Conservation (phyloP, 1,139 yeast species). For the Arxiozyma bovina region DNA sequence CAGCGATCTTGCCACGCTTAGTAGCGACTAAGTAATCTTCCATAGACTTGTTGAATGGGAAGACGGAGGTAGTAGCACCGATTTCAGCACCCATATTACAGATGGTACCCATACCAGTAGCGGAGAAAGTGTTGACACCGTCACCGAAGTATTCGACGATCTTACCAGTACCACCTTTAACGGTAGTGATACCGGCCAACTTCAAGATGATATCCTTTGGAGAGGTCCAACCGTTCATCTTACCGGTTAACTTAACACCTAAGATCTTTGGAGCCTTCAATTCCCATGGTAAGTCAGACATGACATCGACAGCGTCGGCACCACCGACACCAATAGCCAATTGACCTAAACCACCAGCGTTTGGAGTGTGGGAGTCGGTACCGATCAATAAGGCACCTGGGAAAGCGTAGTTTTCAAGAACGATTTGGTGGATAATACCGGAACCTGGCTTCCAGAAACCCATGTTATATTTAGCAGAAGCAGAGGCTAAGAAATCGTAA, state of each 20-base stretch:
- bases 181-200: slow-evolving; percentile 95
- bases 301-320: slow-evolving; percentile 98
- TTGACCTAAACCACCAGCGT: slow-evolving; percentile 99
- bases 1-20: slow-evolving; percentile 72
- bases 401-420: slow-evolving; percentile 93
- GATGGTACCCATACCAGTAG: slow-evolving; percentile 99
- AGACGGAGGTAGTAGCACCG: slow-evolving; percentile 97
- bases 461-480: slow-evolving; percentile 95
- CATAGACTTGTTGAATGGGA: slow-evolving; percentile 95
- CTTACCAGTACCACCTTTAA: slow-evolving; percentile 98
- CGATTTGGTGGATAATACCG: slow-evolving; percentile 97
- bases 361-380: slow-evolving; percentile 98
- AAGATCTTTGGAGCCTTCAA: slow-evolving; percentile 95
- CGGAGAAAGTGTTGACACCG: slow-evolving; percentile 91
- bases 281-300: slow-evolving; percentile 96
- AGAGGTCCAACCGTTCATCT: slow-evolving; percentile 95
- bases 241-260: slow-evolving; percentile 95
- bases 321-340: slow-evolving; percentile 99
- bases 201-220: slow-evolving; percentile 96
- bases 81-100: slow-evolving; percentile 99
- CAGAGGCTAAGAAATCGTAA: slow-evolving; percentile 85
- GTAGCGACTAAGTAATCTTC: slow-evolving; percentile 83
- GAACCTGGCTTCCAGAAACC: slow-evolving; percentile 99
- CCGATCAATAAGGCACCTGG: slow-evolving; percentile 97
- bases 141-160: slow-evolving; percentile 97